Evolutionary conservation across 1,284 basidiomycete genomes (phyloP), one percentile per base, ranked within the genome.

Genomic region (Ganoderma meredithae): DNA sequence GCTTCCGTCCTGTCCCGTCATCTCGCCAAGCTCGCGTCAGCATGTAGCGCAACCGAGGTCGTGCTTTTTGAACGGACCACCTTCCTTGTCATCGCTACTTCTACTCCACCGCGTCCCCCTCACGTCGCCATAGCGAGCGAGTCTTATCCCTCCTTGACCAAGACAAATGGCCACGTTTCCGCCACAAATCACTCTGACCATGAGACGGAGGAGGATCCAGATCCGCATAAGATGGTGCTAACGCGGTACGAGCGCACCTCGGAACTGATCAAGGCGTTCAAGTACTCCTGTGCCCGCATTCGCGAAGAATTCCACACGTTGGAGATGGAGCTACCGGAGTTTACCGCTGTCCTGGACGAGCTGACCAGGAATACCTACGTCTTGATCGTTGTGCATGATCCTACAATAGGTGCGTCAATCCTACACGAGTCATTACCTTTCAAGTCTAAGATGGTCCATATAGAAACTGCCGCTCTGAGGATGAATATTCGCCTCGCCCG

Each of bases 21-120:
- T 76, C 86, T 99, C 8, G 88, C 90, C 12, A 93, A 90, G 60
- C 91, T 99, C 68, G 93, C 96, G 13, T 86, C 90, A 59, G 90
- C 95, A 1, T 96, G 95, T 77, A 92, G 88, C 68, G 96, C 97
- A 2, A 92, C 92, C 1, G 98, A 99, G 80, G 95, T 97, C 62
- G 92, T 99, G 69, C 88, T 99, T 31, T 99, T 99, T 75, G 98
- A 99, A 80, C 90, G 94, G 63, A 97, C 96, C 3, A 99, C 98
- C 19, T 99, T 99, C 83, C 91, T 99, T 61, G 96, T 99, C 73
- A 96, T 99, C 72, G 95, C 95, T 5, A 92, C 91, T 9, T 92
- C 90, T 33, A 81, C 85, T 4, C 79, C 81, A 17, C 69, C 74
- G 3, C 69, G 71, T 12, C 40, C 72, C 6, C 62, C 78, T 73